These are phyloP conservation scores for Tylopilus sp. DNA, from an alignment of 1,284 basidiomycete species.

Conservation along the genomic window DNA sequence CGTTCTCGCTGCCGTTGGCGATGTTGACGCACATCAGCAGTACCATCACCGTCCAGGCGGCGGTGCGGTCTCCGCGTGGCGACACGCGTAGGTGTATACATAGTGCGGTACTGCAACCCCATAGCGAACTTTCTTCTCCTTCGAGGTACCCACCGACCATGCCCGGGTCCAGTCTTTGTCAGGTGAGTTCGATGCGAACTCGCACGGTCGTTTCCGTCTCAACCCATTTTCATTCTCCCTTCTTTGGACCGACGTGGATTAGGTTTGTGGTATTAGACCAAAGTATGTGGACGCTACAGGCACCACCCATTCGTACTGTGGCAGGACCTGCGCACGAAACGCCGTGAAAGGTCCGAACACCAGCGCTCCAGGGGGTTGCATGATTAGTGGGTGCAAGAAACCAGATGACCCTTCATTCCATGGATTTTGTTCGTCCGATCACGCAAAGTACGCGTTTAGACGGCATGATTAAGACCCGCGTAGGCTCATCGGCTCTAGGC, in stretches of 20 bases:
- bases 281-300: conserved; percentile 55
- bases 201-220: conserved; percentile 15
- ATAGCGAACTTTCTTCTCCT: not conserved
- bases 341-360: conserved; percentile 28
- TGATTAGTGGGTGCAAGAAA: conserved; percentile 46
- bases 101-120: too few relatives aligned
- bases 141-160: conserved; percentile 10
- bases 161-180: conserved; percentile 24
- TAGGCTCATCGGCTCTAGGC: conserved; percentile 34
- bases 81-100: conserved; percentile 22
- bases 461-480: conserved; percentile 7
- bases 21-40: conserved; percentile 3
- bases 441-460: conserved; percentile 44
- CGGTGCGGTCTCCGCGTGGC: conserved; percentile 28
- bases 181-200: conserved; percentile 20
- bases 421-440: conserved; percentile 54
- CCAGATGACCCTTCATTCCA: conserved; percentile 45
- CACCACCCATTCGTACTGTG: conserved; percentile 54
- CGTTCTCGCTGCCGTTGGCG: conserved; percentile 9
- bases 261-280: conserved; percentile 57
- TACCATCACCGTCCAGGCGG: conserved; percentile 2
- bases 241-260: conserved; percentile 5
- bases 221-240: conserved; percentile 1
- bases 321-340: conserved; percentile 52
- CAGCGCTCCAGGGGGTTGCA: conserved; percentile 32